A percentile compares a stretch with the other conserved stretches of the same genome.
These are phyloP conservation scores for Glutinoglossum americanum DNA, from an alignment of 495 filamentous ascomycete genomes.

Conservation along the genomic window DNA sequence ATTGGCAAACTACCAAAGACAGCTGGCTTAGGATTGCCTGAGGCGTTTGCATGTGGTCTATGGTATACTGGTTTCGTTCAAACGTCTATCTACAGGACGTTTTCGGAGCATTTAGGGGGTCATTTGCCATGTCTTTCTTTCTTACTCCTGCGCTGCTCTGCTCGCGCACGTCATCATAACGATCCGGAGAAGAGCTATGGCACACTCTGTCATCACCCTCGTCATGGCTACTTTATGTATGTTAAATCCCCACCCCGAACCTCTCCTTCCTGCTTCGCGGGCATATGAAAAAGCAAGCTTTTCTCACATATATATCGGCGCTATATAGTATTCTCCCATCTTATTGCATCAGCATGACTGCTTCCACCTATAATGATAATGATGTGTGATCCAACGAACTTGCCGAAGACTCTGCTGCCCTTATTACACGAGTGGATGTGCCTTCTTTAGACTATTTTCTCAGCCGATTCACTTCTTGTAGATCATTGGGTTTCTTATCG, in stretches of 20 bases:
- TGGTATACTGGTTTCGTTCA: conserved; percentile 9
- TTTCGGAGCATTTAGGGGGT: conserved; percentile 2
- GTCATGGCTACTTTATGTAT: conserved; percentile 12
- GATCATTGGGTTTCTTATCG: background rate
- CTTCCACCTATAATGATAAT: background rate
- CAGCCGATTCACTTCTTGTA: background rate
- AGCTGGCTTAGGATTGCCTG: conserved; percentile 2
- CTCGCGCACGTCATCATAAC: background rate
- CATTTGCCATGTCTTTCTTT: conserved; percentile 2
- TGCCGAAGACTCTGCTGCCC: background rate
- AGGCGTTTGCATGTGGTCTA: conserved; percentile 4
- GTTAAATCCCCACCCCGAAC: conserved; percentile 18
- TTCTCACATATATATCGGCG: conserved; percentile 3
- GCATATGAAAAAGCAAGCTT: background rate
- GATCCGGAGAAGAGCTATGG: background rate
- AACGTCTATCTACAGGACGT: background rate
- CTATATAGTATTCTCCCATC: background rate
- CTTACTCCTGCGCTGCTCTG: background rate
- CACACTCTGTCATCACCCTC: conserved; percentile 4
- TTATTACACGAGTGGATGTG: background rate
- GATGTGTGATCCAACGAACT: background rate
- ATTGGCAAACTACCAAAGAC: conserved; percentile 4
- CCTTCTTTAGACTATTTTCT: background rate
- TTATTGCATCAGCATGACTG: background rate
- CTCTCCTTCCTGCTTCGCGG: conserved; percentile 5